Evolutionary conservation across 495 filamentous ascomycete genomes (phyloP), one percentile per base, ranked within the genome.

Genomic region (Daldinia childiae): DNA sequence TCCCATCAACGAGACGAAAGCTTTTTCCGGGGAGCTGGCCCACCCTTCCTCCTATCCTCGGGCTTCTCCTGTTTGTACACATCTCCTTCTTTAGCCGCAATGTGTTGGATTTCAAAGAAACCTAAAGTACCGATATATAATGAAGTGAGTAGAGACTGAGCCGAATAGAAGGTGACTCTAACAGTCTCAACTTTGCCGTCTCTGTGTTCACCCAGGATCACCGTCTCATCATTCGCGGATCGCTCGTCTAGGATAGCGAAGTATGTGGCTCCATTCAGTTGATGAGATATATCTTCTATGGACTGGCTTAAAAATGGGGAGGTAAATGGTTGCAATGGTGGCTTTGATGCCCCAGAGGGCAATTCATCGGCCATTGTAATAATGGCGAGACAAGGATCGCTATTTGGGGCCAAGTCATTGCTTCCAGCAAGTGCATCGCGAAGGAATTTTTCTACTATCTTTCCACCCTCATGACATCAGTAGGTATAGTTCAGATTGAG

Each of bases 191-290:
- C 15, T 32, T 21, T 41, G 3, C 51, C 50, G 32, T 50, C 21
- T 19, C 29, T 36, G 14, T 38, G 21, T 3, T 29, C 29, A 3
- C 60, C 62, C 8, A 71, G 14, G 12, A 57, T 3, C 12, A 36
- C 68, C 1, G 68, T 59, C n/a, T 50, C 50, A 29, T 71, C 68
- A 6, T 12, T 5, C 1, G 5, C n/a, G 56, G 68, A 66, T 43
- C 34, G 68, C 12, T 50, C 58, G 17, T 66, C 68, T 21, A 66
- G 36, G 4, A 71, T 29, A 6, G 57, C 62, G 17, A 66, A 71
- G 51, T 50, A 56, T 4, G 48, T 21, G n/a, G 17, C 38, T 11
- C n/a, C 19, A 14, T 48, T 27, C 14, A 66, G 50, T 12, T 54
- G 56, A 32, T 26, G 45, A 29, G 57, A 43, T 24, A 67, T 7